phyloP scores from a whole-genome alignment of 2,329 filamentous ascomycete species.

The Colletotrichum cordylinicola region DNA sequence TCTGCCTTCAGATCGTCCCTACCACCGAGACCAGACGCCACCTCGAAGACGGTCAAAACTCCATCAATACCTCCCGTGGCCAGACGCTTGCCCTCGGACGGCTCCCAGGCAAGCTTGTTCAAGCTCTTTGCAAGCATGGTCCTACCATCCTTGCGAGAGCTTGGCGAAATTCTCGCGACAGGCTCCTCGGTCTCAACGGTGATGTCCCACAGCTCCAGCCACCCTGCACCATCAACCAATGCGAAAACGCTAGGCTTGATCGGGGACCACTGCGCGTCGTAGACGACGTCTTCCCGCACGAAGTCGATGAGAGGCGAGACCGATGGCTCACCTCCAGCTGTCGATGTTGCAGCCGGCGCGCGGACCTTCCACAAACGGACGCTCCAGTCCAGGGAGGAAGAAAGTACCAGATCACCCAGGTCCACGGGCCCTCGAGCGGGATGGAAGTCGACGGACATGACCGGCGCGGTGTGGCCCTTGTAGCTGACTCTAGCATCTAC shows the following conservation, averaged over 20 bases:
- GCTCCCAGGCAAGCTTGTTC: constrained; percentile 96
- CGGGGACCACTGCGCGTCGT: constrained; percentile 95
- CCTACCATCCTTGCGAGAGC: constrained; percentile 66
- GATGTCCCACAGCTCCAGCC: constrained; percentile 94
- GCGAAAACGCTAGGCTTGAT: constrained; percentile 94
- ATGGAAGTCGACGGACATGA: constrained; percentile 97
- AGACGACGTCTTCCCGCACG: constrained; percentile 93
- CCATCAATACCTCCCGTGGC: constrained; percentile 94
- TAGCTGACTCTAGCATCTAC: constrained; percentile 91
- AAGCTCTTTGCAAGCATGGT: constrained; percentile 82
- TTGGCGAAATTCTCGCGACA: constrained; percentile 79
- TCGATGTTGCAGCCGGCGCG: constrained; percentile 75
- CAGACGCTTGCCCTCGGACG: constrained; percentile 82
- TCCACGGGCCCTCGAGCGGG: constrained; percentile 91
- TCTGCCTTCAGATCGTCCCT: constrained; percentile 83
- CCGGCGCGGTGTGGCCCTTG: constrained; percentile 87
- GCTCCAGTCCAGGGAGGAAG: constrained; percentile 94
- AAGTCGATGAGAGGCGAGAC: constrained; percentile 86
- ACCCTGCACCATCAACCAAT: constrained; percentile 90
- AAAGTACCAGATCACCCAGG: constrained; percentile 90
- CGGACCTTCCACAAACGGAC: constrained; percentile 97
- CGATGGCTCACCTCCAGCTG: constrained; percentile 56
- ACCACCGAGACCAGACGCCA: constrained; percentile 82
- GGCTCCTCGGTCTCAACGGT: constrained; percentile 93
- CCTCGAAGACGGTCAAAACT: constrained; percentile 90